These are phyloP conservation scores for Populus nigra DNA, from an alignment of 345 rosid species.

Conservation along the genomic window DNA sequence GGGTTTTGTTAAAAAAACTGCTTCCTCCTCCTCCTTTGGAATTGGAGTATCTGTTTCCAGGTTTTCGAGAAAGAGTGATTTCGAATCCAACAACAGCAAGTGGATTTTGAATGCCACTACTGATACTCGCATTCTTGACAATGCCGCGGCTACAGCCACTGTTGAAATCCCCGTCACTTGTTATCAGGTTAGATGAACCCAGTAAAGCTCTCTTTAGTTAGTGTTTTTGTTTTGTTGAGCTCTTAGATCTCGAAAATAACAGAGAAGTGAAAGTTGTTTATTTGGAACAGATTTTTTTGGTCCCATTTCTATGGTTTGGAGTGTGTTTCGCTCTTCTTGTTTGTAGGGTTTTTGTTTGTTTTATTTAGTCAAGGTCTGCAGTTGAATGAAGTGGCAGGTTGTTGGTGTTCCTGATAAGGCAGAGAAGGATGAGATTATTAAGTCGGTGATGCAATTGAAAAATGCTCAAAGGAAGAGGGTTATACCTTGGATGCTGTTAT, in stretches of 20 bases:
- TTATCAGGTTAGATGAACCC: constrained; percentile 49
- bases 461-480: constrained; percentile 77
- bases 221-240: background rate
- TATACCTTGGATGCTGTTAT: constrained; percentile 68
- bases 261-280: background rate
- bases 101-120: constrained; percentile 40
- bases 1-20: background rate
- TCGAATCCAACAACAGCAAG: background rate
- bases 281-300: background rate
- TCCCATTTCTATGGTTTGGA: background rate
- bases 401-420: constrained; percentile 69
- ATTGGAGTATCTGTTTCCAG: constrained; percentile 9
- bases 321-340: background rate
- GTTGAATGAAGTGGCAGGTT: constrained; percentile 46
- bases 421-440: constrained; percentile 93
- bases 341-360: background rate
- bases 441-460: constrained; percentile 72
- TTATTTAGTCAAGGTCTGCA: background rate
- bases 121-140: constrained; percentile 50
- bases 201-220: background rate
- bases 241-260: background rate
- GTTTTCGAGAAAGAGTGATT: constrained; percentile 10
- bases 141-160: constrained; percentile 30
- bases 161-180: constrained; percentile 72
- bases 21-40: background rate